phyloP scores from a whole-genome alignment of 257 asterid genomes.

The Solanum appendiculatum region DNA sequence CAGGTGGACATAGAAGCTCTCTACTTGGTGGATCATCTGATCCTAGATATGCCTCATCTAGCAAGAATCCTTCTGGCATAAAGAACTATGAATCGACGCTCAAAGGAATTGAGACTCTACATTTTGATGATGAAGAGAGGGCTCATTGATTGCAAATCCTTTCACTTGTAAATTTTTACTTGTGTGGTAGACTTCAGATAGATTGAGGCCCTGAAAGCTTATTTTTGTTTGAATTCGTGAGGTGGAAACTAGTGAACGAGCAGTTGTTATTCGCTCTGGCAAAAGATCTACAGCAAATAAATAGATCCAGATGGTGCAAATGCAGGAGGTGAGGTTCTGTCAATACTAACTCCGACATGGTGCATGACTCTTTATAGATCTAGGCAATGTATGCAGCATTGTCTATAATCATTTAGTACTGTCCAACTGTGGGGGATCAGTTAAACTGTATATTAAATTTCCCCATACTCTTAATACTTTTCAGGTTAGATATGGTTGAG shows the following conservation, averaged over 20 bases:
- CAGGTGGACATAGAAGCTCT: slow-evolving; percentile 54
- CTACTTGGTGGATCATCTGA: slow-evolving; percentile 63
- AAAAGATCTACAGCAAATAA: slow-evolving; percentile 15
- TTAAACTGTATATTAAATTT: neutral
- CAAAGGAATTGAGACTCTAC: slow-evolving; percentile 63
- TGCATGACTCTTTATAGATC: neutral
- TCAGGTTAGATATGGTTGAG: neutral
- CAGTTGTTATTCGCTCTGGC: slow-evolving; percentile 6
- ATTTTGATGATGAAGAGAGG: slow-evolving; percentile 54
- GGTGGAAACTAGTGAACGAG: slow-evolving; percentile 12
- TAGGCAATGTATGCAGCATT: neutral
- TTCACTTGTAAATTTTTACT: slow-evolving; percentile 20
- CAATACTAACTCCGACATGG: neutral
- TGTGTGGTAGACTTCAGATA: slow-evolving; percentile 19
- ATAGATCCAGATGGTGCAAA: slow-evolving; percentile 13
- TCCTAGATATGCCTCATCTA: slow-evolving; percentile 49
- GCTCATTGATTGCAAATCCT: slow-evolving; percentile 13
- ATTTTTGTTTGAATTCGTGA: slow-evolving; percentile 4
- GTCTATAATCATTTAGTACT: neutral
- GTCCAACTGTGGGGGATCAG: neutral
- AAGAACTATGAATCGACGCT: slow-evolving; percentile 61
- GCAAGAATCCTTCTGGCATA: slow-evolving; percentile 28
- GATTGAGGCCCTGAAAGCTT: slow-evolving; percentile 1
- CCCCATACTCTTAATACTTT: neutral
- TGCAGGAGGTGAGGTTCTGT: slow-evolving; percentile 4